Base-by-base conservation (phyloP, 768 basidiomycete species). In the Leccinellum albellum region DNA sequence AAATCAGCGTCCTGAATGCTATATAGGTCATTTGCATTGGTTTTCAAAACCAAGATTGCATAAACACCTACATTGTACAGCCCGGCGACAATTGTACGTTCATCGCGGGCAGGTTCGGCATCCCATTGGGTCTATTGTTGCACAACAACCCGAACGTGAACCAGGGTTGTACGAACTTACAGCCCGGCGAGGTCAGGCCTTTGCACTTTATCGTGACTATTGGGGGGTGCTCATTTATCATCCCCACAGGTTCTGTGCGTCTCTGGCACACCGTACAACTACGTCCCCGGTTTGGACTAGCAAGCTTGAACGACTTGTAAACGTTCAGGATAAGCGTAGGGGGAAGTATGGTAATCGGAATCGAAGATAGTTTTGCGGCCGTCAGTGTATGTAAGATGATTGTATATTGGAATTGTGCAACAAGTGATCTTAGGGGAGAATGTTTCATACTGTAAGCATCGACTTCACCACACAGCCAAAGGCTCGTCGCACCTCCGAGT, bases 1-100 rank as follows among this genome's bases (percentile, higher is more conserved):
- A 51, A 59, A 24, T 24, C 26, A 13, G 20, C 13, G 10, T 4
- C 40, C 40, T 32, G 24, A 20, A n/a, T 40, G 37, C 4, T 40
- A n/a, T 17, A 17, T 61, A 81, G 74, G 32, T 62, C 13, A 63
- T 86, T 54, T 89, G 87, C 68, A 75, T 89, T 54, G 86, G 82
- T 21, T 62, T 77, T 33, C 62, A 61, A 0, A 81, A 78, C 28
- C 75, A 82, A 48, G 87, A 89, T 64, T 89, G 87, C 69, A 63
- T 57, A 12, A 4, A 12, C 17, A 37, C 17, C n/a, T 37, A 37
- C 12, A 2, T 1, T 31, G 20, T 42, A 20, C 40, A 3, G 10
- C 2, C 3, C 40, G 10, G 17, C 9, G 40, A 42, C 9, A 42
- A 6, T 12, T 42, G 40, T 20, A 3, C 8, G 1, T 9, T 3